A percentile compares a stretch with the other conserved stretches of the same genome.
These are phyloP conservation scores for Geranium incanum DNA, from an alignment of 441 rosid genomes.

Conservation along the genomic window DNA sequence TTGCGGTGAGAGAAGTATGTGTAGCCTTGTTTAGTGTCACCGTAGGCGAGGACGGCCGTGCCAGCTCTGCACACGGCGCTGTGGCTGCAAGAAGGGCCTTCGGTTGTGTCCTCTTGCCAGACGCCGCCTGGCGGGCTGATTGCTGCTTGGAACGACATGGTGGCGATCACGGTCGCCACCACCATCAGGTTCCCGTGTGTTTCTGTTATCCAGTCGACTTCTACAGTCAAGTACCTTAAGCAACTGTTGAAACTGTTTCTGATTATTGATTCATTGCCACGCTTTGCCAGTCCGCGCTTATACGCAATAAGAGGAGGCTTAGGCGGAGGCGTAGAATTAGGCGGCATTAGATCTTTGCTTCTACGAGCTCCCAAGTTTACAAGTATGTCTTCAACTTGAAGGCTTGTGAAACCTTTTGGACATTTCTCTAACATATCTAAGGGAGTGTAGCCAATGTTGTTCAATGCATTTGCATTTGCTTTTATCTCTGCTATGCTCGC, in stretches of 20 bases:
- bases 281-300: not conserved
- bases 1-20: not conserved
- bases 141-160: constrained; percentile 4
- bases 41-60: not conserved
- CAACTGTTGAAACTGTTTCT: not conserved
- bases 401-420: not conserved
- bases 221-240: not conserved
- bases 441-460: not conserved
- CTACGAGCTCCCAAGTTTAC: not conserved
- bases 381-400: not conserved
- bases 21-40: not conserved
- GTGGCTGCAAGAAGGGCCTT: not conserved
- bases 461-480: not conserved
- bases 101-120: not conserved
- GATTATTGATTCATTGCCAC: not conserved
- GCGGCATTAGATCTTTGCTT: not conserved
- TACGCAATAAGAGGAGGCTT: not conserved
- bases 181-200: not conserved
- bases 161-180: not conserved
- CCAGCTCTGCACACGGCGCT: not conserved
- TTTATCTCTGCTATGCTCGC: not conserved
- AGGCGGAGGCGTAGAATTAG: not conserved
- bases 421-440: not conserved
- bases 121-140: not conserved
- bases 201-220: not conserved